Percentiles rank a stretch among this genome's conserved stretches.
Conservation (phyloP, 148 eudicot species). For the Vaccinium macrocarpon region DNA sequence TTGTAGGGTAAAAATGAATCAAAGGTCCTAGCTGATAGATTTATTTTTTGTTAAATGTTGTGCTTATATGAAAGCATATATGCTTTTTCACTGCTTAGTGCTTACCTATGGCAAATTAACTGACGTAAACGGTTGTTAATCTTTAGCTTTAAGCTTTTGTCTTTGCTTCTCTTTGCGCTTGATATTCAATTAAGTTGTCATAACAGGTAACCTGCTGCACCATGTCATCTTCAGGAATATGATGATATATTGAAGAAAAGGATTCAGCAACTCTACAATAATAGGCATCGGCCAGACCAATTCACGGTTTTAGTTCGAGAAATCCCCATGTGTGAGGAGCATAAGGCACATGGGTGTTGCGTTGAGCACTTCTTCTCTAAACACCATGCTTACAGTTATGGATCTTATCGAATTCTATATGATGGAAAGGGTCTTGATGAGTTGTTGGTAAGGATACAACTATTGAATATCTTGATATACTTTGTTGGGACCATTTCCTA, state of each 20-base stretch:
- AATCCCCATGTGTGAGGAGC: constrained; percentile 75
- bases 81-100: background rate
- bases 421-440: constrained; percentile 59
- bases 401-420: constrained; percentile 70
- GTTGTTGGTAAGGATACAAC: constrained; percentile 45
- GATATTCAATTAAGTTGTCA: constrained; percentile 17
- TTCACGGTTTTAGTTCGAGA: constrained; percentile 83
- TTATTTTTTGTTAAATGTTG: background rate
- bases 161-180: constrained; percentile 9
- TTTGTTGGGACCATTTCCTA: too few relatives aligned
- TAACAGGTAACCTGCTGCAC: constrained; percentile 29
- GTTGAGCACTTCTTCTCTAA: constrained; percentile 78
- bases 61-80: background rate
- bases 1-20: background rate
- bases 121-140: too few relatives aligned
- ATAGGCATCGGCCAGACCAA: constrained; percentile 67
- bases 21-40: background rate
- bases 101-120: too few relatives aligned
- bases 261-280: constrained; percentile 47
- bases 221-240: constrained; percentile 61
- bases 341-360: constrained; percentile 54
- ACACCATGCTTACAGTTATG: constrained; percentile 59
- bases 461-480: too few relatives aligned
- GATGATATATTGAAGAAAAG: constrained; percentile 51
- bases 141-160: background rate